Base-by-base conservation (phyloP, 805 yeast species). In the Kodamaea hsintzibuensis region DNA sequence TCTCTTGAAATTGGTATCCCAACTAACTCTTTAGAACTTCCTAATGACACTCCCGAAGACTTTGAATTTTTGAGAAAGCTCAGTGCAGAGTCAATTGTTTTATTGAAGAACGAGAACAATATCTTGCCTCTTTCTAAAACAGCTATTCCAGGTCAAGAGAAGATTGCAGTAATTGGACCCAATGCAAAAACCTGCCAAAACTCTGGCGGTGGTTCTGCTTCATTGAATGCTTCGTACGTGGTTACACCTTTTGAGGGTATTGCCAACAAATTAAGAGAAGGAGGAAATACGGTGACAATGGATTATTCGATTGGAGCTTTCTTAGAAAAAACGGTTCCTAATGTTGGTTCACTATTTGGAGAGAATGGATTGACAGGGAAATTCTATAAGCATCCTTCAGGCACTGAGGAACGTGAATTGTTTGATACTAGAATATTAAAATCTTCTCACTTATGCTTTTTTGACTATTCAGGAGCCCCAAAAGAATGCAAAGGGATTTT, bases 131-230 rank as follows among this genome's bases (percentile, higher is more conserved):
- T 84, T 47, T 61, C 69, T 7, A 45, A 35, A 14, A 18, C 12
- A 2, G 49, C 44, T 5, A 16, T 2, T 8, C 16, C n/a, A 12
- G 42, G 38, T 6, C 18, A 42, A 33, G 18, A 40, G n/a, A 62
- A 61, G 47, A 70, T 77, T 30, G 81, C 82, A 1, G 79, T 84
- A 16, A 80, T 84, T 60, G 89, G 89, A 2, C 86, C 87, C 38
- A 82, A 80, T 57, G 86, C 82, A 22, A 80, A 73, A 57, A 65
- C 63, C 46, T 70, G 82, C 5, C 74, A 78, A 40, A 79, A 72
- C 56, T 78, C 82, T 19, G 88, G 88, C 54, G 88, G 88, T 57
- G 88, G 88, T 7, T 82, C 86, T 18, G 86, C 87, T 39, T 71
- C 82, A 7, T 67, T 81, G 57, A 65, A 68, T 19, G 77, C 83